A percentile compares a stretch with the other conserved stretches of the same genome.
Evolutionary conservation across 352 stramenopile species (phyloP).

Genomic region (Phytopythium oedochilum): DNA sequence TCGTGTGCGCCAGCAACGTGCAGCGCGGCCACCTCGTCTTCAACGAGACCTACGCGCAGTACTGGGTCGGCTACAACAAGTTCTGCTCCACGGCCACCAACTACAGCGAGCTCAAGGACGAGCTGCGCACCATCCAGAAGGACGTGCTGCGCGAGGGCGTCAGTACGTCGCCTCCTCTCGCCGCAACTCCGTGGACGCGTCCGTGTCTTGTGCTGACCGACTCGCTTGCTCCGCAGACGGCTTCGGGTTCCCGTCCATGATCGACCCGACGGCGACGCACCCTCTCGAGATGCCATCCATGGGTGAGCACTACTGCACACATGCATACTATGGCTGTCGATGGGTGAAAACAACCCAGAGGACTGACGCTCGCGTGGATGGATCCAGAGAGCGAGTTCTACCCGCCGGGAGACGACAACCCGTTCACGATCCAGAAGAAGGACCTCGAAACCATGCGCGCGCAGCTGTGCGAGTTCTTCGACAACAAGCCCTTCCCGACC

Average conservation of each 20-base stretch:
- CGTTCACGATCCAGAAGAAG: conserved; percentile 20
- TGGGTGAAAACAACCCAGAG: no score
- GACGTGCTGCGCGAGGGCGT: conserved; percentile 69
- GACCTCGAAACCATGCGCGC: conserved; percentile 65
- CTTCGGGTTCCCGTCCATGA: conserved; percentile 54
- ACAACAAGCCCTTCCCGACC: conserved; percentile 73
- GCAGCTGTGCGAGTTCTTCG: conserved; percentile 74
- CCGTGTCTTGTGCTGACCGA: conserved; percentile 5
- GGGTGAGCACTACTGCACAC: conserved; percentile 40
- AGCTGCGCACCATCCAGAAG: conserved; percentile 64
- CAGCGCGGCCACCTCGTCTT: conserved; percentile 82
- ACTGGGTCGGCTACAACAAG: conserved; percentile 89
- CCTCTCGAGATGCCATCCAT: conserved; percentile 49
- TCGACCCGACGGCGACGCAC: conserved; percentile 61
- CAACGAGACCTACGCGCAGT: conserved; percentile 87
- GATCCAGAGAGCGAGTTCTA: conserved; percentile 43
- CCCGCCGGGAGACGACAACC: conserved; percentile 55
- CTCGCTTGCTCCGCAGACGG: conserved; percentile 22
- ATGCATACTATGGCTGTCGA: no score
- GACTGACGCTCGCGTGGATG: neutral
- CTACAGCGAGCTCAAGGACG: conserved; percentile 66
- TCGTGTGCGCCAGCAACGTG: conserved; percentile 79
- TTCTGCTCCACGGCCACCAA: conserved; percentile 72
- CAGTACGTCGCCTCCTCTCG: conserved; percentile 33
- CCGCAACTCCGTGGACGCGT: neutral